Evolutionary conservation across 2,329 filamentous ascomycete species (phyloP), one percentile per base, ranked within the genome.

Genomic region (Endoconidiophora polonica): DNA sequence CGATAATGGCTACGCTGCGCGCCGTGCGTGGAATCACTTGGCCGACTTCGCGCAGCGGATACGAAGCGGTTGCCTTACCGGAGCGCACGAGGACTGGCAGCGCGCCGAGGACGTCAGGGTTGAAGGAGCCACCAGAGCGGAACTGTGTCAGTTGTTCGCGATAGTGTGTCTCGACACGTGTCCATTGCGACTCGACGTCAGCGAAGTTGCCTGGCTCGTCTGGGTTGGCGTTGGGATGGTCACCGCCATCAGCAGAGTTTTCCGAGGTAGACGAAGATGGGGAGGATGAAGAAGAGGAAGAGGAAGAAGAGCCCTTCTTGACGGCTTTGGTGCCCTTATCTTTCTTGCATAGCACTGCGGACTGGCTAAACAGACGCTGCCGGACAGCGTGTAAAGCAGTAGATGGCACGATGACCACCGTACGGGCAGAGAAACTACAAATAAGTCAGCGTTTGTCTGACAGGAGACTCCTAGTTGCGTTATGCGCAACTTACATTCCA

Each of bases 1-100:
- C 62, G 44, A 69, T 62, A 9, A 69, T 64, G 5, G 64, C 66
- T 38, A 69, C 61, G 26, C 62, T 61, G 48, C 66, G 63, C 1
- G 64, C 65, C 4, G 60, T 59, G 49, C 66, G 69, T 48, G 72
- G 70, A 20, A 75, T 68, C 4, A 77, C 65, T 59, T 73, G 68
- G 23, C 72, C 73, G 29, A 77, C 66, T 60, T 77, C 73, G 49
- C 67, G 66, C n/a, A 77, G 66, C 33, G 72, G 70, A 57, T 68
- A 74, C 4, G 38, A 41, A 62, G 59, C 39, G 54, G 52, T 10
- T 52, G 22, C 44, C 20, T 46, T 42, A 48, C 57, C 54, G 58
- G 58, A 54, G 43, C 57, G 55, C 23, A 58, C 55, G 52, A 58
- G 39, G 29, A 75, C 66, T 23, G 59, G 58, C 37, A 75, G 61